These are phyloP conservation scores for Ophiostoma novo-ulmi DNA, from an alignment of 2,329 filamentous ascomycete species.

Conservation along the genomic window DNA sequence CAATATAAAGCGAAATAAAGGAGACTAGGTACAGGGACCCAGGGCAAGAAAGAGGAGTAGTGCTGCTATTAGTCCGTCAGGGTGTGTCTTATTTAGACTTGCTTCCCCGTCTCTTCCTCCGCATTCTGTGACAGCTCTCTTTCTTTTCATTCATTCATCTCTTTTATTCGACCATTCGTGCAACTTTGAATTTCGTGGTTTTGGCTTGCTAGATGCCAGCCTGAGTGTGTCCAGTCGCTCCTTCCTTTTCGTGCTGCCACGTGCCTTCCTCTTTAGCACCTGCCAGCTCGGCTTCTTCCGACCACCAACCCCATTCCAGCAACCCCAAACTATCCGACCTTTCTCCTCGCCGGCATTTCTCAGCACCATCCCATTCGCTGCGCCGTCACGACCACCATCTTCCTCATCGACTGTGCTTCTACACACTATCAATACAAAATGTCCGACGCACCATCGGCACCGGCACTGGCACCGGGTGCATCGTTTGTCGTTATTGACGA, in stretches of 20 bases:
- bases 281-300: conserved; percentile 1
- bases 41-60: conserved; percentile 5
- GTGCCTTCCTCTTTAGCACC: background rate
- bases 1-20: background rate
- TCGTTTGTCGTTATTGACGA: background rate
- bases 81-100: background rate
- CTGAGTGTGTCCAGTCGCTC: conserved; percentile 1
- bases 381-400: background rate
- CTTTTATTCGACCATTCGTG: background rate
- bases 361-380: background rate
- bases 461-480: background rate
- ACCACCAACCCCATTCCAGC: background rate
- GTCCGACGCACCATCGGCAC: background rate
- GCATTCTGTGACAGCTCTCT: background rate
- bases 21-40: background rate
- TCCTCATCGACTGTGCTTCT: too few relatives aligned
- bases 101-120: background rate
- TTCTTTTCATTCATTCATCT: background rate
- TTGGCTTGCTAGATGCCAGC: background rate
- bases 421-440: background rate
- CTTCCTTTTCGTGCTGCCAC: background rate
- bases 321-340: background rate
- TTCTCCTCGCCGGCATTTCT: conserved; percentile 7
- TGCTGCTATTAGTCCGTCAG: background rate
- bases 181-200: background rate